Conservation (phyloP, 345 rosid species). For the Syzygium aromaticum region DNA sequence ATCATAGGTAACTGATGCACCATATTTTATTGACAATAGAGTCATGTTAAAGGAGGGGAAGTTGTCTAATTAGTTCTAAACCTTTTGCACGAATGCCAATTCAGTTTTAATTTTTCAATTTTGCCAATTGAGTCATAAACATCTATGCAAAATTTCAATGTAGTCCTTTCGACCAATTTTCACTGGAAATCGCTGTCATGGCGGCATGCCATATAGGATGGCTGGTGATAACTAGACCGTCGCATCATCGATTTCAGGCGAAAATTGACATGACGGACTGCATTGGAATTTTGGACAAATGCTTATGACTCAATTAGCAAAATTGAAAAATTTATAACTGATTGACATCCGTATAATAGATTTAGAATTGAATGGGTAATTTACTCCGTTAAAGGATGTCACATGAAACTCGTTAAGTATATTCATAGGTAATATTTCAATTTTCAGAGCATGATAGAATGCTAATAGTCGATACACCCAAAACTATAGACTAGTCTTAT, state of each 20-base stretch:
- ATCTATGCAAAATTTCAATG: neutral
- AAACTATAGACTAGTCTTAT: neutral
- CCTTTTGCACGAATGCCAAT: neutral
- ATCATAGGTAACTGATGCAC: neutral
- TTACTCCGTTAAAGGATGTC: neutral
- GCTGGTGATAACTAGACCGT: neutral
- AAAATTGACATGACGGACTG: neutral
- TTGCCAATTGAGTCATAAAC: neutral
- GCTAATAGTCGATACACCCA: neutral
- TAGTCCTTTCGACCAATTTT: neutral
- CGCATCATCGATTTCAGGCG: neutral
- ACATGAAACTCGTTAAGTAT: neutral
- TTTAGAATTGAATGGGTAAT: neutral
- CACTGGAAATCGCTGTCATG: rapidly evolving
- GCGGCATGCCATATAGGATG: rapidly evolving
- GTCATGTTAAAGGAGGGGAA: neutral
- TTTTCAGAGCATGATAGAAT: neutral
- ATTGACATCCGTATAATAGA: neutral
- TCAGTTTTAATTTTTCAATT: neutral
- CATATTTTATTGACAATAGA: neutral
- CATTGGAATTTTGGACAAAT: neutral
- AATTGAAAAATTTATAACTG: neutral
- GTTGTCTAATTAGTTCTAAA: neutral
- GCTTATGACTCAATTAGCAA: neutral
- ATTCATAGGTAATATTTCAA: neutral